These are phyloP conservation scores for Plasmodium blacklocki DNA, from an alignment of 169 alveolate species.

Conservation along the genomic window DNA sequence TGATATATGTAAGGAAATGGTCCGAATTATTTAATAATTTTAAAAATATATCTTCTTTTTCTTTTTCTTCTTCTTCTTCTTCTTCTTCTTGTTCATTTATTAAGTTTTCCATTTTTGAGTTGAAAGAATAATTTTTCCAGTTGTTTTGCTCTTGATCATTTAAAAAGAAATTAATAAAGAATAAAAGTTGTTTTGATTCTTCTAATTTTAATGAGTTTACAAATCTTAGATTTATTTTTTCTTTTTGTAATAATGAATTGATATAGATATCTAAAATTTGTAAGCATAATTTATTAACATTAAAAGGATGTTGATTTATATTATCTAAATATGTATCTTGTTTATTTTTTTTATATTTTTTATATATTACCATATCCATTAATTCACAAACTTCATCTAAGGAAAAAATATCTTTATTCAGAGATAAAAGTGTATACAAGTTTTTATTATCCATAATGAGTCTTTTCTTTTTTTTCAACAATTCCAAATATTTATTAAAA, in stretches of 20 bases:
- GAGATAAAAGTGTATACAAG: neutral
- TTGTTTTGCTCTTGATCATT: neutral
- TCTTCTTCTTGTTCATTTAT: neutral
- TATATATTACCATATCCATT: neutral
- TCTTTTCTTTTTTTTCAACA: neutral
- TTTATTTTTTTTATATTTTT: slow-evolving; percentile 7
- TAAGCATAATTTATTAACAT: slow-evolving; percentile 20
- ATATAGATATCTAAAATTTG: slow-evolving; percentile 20
- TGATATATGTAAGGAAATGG: too few species aligned
- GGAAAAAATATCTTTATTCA: slow-evolving; percentile 5
- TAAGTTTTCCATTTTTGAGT: neutral
- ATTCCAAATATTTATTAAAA: slow-evolving; percentile 3
- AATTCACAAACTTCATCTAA: neutral
- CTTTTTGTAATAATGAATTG: slow-evolving; percentile 12
- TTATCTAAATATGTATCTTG: too few species aligned
- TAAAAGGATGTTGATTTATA: neutral
- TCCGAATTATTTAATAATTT: neutral
- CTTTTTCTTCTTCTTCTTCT: too few species aligned
- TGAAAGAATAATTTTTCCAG: neutral
- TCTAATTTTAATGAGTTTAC: neutral
- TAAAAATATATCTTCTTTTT: neutral
- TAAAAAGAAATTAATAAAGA: slow-evolving; percentile 21
- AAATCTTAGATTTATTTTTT: neutral
- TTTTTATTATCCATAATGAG: too few species aligned
- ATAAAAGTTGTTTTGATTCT: neutral